Base-by-base conservation (phyloP, 2,329 filamentous ascomycete genomes). In the Knufia fluminis region DNA sequence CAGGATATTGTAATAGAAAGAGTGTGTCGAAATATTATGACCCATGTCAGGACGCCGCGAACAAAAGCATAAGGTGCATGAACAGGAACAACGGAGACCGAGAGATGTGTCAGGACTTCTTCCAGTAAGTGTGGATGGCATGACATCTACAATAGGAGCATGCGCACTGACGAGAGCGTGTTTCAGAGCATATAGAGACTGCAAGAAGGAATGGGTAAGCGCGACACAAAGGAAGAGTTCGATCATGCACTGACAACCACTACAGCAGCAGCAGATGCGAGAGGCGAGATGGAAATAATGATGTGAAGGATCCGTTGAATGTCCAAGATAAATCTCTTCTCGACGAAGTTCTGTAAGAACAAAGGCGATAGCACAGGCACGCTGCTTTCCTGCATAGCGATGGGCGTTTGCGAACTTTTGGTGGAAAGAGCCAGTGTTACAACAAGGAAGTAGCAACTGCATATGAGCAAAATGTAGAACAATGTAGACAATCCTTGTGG, bases 81-180 rank as follows among this genome's bases (percentile, higher is more conserved):
- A 83, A 89, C 64, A 80, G 92, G 19, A 98, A 98, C 65, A 82
- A 78, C 19, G 90, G 86, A 12, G 88, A 97, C 64, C 79, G 82
- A 57, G 74, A 82, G n/a, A 85, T 97, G 85, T 98, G 92, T 64
- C 76, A 77, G 56, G 91, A 97, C 66, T 97, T 94, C 65, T 97
- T 98, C 64, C 87, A 96, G 89, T 96, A 66, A 69, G 86, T 69
- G 58, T 23, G 20, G 20, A 19, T 16, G 6, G 12, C 44, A 36
- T 44, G 20, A 23, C 9, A 33, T 20, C 4, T 33, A 9, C 41
- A 23, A 19, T 17, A 17, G 14, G 4, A 51, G 42, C 8, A 35
- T 28, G 44, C 48, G 48, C 48, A 48, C 28, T 19, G 4, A 31
- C 46, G 23, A 17, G 28, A 23, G 26, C 42, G 23, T 19, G 39